Percentiles rank a stretch among this genome's conserved stretches.
Evolutionary conservation across 148 eudicot species (phyloP).

Genomic region (Amaranthus hypochondriacus): DNA sequence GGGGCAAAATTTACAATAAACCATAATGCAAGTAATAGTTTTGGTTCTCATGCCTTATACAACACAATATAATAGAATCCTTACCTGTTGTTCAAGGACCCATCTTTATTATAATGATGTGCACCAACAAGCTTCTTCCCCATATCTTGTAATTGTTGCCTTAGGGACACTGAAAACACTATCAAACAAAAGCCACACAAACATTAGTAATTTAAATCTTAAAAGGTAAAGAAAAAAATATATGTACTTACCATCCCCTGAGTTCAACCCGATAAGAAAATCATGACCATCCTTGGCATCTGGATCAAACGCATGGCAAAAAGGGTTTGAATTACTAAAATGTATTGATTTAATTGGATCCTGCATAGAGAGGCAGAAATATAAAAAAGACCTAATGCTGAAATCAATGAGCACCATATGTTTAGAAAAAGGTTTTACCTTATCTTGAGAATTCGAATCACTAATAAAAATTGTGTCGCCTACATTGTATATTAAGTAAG

Average conservation of each 20-base stretch:
- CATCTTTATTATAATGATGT: slow-evolving; percentile 79
- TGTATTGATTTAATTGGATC: slow-evolving; percentile 65
- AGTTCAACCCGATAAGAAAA: slow-evolving; percentile 62
- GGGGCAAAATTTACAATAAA: too few relatives aligned
- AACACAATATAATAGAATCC: background rate
- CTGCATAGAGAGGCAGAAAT: slow-evolving; percentile 30
- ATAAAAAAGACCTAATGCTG: background rate
- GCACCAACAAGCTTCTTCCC: slow-evolving; percentile 75
- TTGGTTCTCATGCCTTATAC: too few relatives aligned
- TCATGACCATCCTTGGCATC: slow-evolving; percentile 80
- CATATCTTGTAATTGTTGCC: slow-evolving; percentile 71
- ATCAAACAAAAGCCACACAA: slow-evolving; percentile 13
- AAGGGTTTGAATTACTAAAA: slow-evolving; percentile 62
- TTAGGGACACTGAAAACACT: slow-evolving; percentile 68
- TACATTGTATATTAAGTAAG: slow-evolving; percentile 62
- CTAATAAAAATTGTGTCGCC: slow-evolving; percentile 67
- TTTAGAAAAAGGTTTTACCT: slow-evolving; percentile 32
- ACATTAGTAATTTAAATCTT: too few relatives aligned
- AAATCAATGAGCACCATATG: background rate
- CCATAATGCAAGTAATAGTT: too few relatives aligned
- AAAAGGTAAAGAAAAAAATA: background rate
- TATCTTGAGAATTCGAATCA: slow-evolving; percentile 64
- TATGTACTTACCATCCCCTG: slow-evolving; percentile 59
- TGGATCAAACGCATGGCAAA: slow-evolving; percentile 72
- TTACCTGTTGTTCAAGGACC: slow-evolving; percentile 57